These are phyloP conservation scores for Cryptosporidium ryanae DNA, from an alignment of 169 alveolate species.

Conservation along the genomic window DNA sequence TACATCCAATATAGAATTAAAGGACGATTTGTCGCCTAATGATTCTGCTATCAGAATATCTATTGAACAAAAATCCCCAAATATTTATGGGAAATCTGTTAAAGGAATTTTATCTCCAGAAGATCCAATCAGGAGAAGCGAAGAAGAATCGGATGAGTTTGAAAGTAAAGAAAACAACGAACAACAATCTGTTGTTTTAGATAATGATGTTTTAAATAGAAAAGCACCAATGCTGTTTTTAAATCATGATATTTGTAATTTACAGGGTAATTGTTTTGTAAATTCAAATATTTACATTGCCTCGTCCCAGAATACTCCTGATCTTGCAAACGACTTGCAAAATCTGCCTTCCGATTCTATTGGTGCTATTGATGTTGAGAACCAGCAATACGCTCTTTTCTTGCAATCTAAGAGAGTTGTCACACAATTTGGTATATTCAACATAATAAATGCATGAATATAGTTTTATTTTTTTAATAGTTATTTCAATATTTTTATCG, in stretches of 20 bases:
- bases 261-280: conserved; percentile 12
- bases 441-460: neutral
- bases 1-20: neutral
- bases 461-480: too few species aligned
- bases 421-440: conserved; percentile 71
- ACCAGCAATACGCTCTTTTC: conserved; percentile 58
- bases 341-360: conserved; percentile 70
- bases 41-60: neutral
- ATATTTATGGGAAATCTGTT: neutral
- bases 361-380: conserved; percentile 74
- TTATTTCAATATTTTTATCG: too few species aligned
- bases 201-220: neutral
- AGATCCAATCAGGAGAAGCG: neutral
- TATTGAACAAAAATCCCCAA: too few species aligned
- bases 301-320: conserved; percentile 51
- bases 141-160: neutral
- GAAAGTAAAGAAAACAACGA: conserved; percentile 44
- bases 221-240: conserved; percentile 26
- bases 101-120: neutral
- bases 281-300: conserved; percentile 45
- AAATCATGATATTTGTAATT: conserved; percentile 9
- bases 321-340: conserved; percentile 46
- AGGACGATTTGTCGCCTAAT: neutral
- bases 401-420: conserved; percentile 49
- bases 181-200: neutral